Conservation (phyloP, 257 asterid genomes). For the Solanum clarkiae region DNA sequence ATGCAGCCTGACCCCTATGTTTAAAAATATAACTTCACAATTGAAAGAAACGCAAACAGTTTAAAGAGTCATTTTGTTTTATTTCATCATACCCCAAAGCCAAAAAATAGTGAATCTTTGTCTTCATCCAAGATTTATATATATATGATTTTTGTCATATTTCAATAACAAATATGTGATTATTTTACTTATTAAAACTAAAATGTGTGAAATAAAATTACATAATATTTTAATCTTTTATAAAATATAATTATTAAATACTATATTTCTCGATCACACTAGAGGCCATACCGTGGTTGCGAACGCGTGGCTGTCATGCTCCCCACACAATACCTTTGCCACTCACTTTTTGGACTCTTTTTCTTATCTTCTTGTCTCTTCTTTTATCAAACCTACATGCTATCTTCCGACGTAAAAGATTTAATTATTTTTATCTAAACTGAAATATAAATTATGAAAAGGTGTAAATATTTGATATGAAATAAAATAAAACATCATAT, state of each 20-base stretch:
- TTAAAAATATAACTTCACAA: no score
- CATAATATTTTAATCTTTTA: not conserved
- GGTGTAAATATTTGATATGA: not conserved
- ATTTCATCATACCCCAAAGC: no score
- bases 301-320: conserved; percentile 28
- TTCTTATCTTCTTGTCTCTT: not conserved
- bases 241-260: not conserved
- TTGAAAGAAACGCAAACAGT: no score
- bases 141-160: no score
- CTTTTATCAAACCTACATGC: not conserved
- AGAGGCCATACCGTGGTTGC: rapidly evolving
- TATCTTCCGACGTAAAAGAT: not conserved
- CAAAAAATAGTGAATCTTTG: no score
- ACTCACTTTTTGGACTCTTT: not conserved
- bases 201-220: no score
- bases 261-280: not conserved
- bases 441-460: not conserved
- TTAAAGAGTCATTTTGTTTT: no score
- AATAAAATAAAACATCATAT: no score
- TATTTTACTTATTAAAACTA: no score
- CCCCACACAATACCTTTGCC: not conserved
- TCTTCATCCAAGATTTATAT: no score
- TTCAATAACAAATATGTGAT: no score
- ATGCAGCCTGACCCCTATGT: no score
- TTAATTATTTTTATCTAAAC: not conserved